Conservation (phyloP, 169 alveolate genomes). For the Cryptosporidium baileyi region DNA sequence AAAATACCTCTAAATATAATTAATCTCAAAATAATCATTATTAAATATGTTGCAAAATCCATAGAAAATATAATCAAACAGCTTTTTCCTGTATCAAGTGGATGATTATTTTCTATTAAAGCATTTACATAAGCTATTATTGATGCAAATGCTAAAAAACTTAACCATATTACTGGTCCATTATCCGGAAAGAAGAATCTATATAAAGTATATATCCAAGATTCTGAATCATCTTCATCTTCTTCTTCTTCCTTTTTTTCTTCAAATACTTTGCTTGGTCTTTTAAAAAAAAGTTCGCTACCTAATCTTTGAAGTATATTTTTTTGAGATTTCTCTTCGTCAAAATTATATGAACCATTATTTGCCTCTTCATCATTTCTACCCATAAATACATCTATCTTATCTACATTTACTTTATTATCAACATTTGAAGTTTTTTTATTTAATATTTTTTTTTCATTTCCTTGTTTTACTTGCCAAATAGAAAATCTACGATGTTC, state of each 20-base stretch:
- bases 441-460: neutral
- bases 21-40: slow-evolving; percentile 33
- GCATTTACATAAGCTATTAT: slow-evolving; percentile 8
- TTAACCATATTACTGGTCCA: slow-evolving; percentile 35
- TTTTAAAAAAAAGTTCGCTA: slow-evolving; percentile 45
- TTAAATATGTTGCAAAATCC: slow-evolving; percentile 38
- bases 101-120: neutral
- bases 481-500: slow-evolving; percentile 35
- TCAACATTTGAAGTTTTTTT: neutral
- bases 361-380: slow-evolving; percentile 29
- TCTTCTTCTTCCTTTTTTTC: slow-evolving; percentile 65
- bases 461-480: neutral
- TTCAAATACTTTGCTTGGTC: slow-evolving; percentile 67
- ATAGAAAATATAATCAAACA: slow-evolving; percentile 16
- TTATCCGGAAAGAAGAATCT: slow-evolving; percentile 56
- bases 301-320: slow-evolving; percentile 49
- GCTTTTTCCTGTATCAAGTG: slow-evolving; percentile 4
- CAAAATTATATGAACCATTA: neutral
- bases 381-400: slow-evolving; percentile 19
- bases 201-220: neutral
- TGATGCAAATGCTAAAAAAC: slow-evolving; percentile 18
- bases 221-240: slow-evolving; percentile 54
- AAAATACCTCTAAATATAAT: slow-evolving; percentile 17
- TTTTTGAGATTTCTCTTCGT: slow-evolving; percentile 19
- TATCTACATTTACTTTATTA: slow-evolving; percentile 5